Conservation (phyloP, 345 rosid species). For the Citrus medica region DNA sequence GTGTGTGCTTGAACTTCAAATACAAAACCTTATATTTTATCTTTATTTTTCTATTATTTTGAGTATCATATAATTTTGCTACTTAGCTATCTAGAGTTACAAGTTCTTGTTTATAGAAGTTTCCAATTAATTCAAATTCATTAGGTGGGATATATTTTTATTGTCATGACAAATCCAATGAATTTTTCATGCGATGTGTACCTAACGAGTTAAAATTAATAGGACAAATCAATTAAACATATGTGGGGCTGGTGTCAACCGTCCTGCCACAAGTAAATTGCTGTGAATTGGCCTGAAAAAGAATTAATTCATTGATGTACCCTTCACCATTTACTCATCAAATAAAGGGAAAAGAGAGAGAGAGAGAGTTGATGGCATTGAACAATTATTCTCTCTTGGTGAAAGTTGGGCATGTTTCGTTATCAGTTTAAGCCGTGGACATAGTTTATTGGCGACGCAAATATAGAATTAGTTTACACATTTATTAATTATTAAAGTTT, state of each 20-base stretch:
- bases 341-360: too few species aligned
- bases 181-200: background rate
- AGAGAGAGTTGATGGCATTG: too few species aligned
- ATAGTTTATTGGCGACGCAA: too few species aligned
- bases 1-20: constrained; percentile 17
- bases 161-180: background rate
- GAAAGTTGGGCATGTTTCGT: too few species aligned
- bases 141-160: background rate
- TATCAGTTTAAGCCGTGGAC: too few species aligned
- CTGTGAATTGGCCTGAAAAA: background rate
- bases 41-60: too few species aligned
- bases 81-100: background rate
- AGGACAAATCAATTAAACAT: background rate
- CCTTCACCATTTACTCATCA: background rate
- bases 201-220: background rate
- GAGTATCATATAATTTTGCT: too few species aligned
- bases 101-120: background rate
- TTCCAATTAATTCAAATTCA: background rate
- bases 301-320: background rate
- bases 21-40: background rate
- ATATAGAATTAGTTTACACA: too few species aligned
- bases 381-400: too few species aligned
- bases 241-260: background rate
- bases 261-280: background rate
- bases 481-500: too few species aligned